These are phyloP conservation scores for Cryptococcus sp. DNA, from an alignment of 1,284 basidiomycete genomes.

Conservation along the genomic window DNA sequence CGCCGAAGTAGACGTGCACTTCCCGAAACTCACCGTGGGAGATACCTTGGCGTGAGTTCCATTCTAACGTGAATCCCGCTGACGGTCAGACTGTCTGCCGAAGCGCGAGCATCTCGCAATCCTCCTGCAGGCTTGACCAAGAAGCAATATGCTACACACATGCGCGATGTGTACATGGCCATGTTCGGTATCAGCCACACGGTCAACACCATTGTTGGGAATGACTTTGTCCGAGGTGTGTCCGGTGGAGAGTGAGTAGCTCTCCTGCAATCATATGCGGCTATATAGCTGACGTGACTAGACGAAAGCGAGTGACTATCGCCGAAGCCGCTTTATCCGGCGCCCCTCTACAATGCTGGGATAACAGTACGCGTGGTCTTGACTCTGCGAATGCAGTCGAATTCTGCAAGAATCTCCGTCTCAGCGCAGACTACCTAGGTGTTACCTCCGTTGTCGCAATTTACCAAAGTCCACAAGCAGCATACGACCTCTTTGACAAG, in stretches of 20 bases:
- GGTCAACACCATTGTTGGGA: slow-evolving; percentile 55
- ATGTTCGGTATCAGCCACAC: slow-evolving; percentile 60
- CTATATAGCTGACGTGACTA: slow-evolving; percentile 2
- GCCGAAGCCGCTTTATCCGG: slow-evolving; percentile 53
- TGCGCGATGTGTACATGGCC: slow-evolving; percentile 56
- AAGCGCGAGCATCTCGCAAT: slow-evolving; percentile 47
- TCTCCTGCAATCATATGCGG: background rate
- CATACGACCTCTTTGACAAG: slow-evolving; percentile 66
- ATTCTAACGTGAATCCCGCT: slow-evolving; percentile 41
- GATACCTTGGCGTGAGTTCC: slow-evolving; percentile 51
- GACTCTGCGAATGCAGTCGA: slow-evolving; percentile 61
- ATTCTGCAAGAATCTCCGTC: slow-evolving; percentile 59
- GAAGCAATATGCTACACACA: slow-evolving; percentile 51
- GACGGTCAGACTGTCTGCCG: slow-evolving; percentile 36
- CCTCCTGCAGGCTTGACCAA: slow-evolving; percentile 53
- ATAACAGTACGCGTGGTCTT: slow-evolving; percentile 60
- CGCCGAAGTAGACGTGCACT: slow-evolving; percentile 58
- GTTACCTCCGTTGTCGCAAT: slow-evolving; percentile 52
- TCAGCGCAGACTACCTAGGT: slow-evolving; percentile 55
- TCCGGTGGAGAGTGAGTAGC: slow-evolving; percentile 55
- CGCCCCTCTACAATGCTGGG: slow-evolving; percentile 54
- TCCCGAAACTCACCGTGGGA: slow-evolving; percentile 58
- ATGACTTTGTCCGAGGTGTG: slow-evolving; percentile 57
- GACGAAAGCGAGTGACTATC: slow-evolving; percentile 59
- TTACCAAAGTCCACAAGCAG: slow-evolving; percentile 58